phyloP scores from a whole-genome alignment of 352 stramenopile species.

The Globisporangium megalacanthum region DNA sequence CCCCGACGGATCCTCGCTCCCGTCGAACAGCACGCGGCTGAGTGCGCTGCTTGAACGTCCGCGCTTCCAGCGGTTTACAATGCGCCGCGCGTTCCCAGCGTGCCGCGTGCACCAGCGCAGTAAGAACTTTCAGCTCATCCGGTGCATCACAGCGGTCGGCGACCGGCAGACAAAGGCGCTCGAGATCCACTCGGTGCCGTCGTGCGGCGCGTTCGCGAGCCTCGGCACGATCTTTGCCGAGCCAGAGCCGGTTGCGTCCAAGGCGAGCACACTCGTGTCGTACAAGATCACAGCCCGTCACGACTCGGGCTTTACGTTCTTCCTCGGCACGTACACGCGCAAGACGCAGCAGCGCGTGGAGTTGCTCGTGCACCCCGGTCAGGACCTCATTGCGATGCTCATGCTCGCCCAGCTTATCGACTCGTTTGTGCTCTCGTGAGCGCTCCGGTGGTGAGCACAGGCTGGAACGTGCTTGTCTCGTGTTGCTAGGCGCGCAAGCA shows the following conservation, averaged over 20 bases:
- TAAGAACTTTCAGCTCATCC: constrained; percentile 19
- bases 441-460: not conserved
- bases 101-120: constrained; percentile 21
- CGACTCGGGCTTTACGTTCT: constrained; percentile 21
- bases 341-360: constrained; percentile 12
- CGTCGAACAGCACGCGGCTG: not conserved
- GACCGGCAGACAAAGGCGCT: constrained; percentile 9
- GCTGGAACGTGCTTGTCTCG: not conserved
- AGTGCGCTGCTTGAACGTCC: not conserved
- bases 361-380: constrained; percentile 17
- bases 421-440: constrained; percentile 10
- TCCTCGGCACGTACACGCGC: constrained; percentile 19
- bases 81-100: constrained; percentile 20
- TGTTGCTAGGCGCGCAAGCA: too few relatives aligned
- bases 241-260: not conserved
- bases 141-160: constrained; percentile 15
- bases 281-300: constrained; percentile 17
- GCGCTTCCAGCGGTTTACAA: constrained; percentile 11
- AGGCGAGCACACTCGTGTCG: constrained; percentile 7
- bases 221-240: constrained; percentile 14
- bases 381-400: constrained; percentile 23
- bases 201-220: constrained; percentile 15
- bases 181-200: constrained; percentile 11
- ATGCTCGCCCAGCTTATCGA: constrained; percentile 21
- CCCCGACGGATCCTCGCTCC: not conserved